Base-by-base conservation (phyloP, 225 moss, liverwort and hornwort species). In the Physcomitrium patens region DNA sequence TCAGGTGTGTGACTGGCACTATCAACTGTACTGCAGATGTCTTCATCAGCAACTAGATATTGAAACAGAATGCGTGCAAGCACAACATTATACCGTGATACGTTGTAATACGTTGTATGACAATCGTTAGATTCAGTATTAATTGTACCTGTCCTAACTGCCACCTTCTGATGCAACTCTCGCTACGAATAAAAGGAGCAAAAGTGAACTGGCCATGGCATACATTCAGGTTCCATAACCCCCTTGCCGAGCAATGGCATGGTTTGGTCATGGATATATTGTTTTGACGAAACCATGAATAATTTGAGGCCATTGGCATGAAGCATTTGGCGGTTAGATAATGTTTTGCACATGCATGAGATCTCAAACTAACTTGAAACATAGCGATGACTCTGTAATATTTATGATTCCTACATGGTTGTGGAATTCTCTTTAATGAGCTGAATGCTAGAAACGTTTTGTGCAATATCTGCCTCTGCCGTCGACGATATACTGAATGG, bases 11-110 rank as follows among this genome's bases (percentile, higher is more conserved):
- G 24, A 78, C 73, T 26, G 80, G 64, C 23, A 64, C 66, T 19
- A 12, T 76, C 16, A 81, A 83, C 59, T 88, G 88, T 42, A 83
- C 75, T n/a, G 41, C 68, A 16, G 80, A 85, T 11, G 37, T 88
- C 18, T 68, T 76, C 43, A 51, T 88, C 3, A 15, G 52, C 53
- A 88, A 88, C 73, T 26, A 68, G 41, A 73, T 85, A 0, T 53
- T 88, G 53, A 67, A 76, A 31, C 12, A 67, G 3, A 26, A 58
- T 0, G 6, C n/a, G 12, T 88, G 88, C 70, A 76, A 78, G 53
- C 57, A 59, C 51, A 52, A 11, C 4, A 9, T 80, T 3, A 87
- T 80, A 68, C 84, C 82, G 41, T 86, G 73, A 79, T 37, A 4
- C 31, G 5, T 4, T 4, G 31, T 37, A 37, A 37, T 37, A 37